Base-by-base conservation (phyloP, 2,329 filamentous ascomycete genomes). In the Stemphylium beticola region DNA sequence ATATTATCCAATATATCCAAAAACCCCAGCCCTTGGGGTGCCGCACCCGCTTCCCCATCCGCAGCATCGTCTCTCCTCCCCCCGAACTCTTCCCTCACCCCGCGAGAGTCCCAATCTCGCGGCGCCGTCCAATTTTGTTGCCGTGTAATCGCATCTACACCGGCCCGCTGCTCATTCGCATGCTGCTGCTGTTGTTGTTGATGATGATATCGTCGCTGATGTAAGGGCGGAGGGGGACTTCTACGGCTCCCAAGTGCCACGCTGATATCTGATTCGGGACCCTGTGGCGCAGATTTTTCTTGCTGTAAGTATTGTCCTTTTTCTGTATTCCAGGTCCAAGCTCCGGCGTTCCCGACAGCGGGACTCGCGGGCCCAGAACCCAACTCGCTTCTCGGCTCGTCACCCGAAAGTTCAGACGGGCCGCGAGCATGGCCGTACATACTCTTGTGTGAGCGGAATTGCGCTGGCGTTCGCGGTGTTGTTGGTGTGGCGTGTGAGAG, bases 61-160 rank as follows among this genome's bases (percentile, higher is more conserved):
- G 17, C 22, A 8, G 15, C 17, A 11, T 0, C 14, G 11, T 8
- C 20, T 26, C 8, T 8, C 8, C 29, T 11, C 4, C 8, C 6
- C 3, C 41, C 7, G 11, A 29, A 29, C 11, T 15, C 22, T 6
- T 33, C 17, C 9, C 12, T 0, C n/a, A n/a, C 17, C 15, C 20
- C 9, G 12, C 1, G 4, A 5, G 40, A 38, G 2, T 18, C 29
- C 50, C 50, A 53, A 38, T 49, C 38, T 12, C 17, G 17, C 9
- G 50, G 50, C 24, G 50, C 50, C 38, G 47, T 48, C 50, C 50
- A 53, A 24, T 15, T 12, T 9, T 26, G 22, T 3, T 18, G 43
- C 15, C 26, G 18, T 32, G 4, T 3, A 31, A 33, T 44, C 31
- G 26, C 26, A 29, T 29, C 26, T 29, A 11, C 2, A 29, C 11